Base-by-base conservation (phyloP, 805 yeast species). In the Candida odintsovae region DNA sequence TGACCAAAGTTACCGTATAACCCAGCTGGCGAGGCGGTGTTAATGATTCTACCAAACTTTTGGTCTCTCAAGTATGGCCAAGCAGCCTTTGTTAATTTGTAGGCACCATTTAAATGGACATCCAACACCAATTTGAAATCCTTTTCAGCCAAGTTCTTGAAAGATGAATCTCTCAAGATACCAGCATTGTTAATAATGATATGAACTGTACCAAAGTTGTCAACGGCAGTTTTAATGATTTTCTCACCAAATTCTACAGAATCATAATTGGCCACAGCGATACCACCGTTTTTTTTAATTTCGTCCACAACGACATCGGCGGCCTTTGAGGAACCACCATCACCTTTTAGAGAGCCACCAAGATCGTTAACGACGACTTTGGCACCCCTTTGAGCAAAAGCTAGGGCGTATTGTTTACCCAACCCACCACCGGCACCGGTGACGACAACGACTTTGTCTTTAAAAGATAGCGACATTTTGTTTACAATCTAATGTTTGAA, bases 341-440 rank as follows among this genome's bases (percentile, higher is more conserved):
- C 76, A 42, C 97, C 97, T 22, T 75, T 70, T 44, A 87, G 70
- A 21, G 90, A 73, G 26, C 96, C 95, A 47, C 97, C 97, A 50
- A 92, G 75, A 67, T 92, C 99, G 64, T 92, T 92, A 28, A 92
- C 96, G 22, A 92, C 96, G 33, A 92, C 97, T 58, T 84, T 83
- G 50, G 97, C 99, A 31, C 98, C 98, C 55, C 96, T 76, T 49
- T 80, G 72, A 38, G 95, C 98, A 67, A 76, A 92, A 56, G 85
- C 89, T 28, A 89, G 69, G 6, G 97, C 95, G 67, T 92, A 92
- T 42, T 81, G 81, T 58, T 77, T 86, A 21, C 99, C 99, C 40
- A 92, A 76, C 18, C 98, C 99, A 56, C 97, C 98, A 53, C 99
- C 99, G 41, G 97, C 94, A 29, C 99, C 99, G 42, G 97, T 92